Conservation (phyloP, 805 yeast species). For the Isabelozyma heimii region DNA sequence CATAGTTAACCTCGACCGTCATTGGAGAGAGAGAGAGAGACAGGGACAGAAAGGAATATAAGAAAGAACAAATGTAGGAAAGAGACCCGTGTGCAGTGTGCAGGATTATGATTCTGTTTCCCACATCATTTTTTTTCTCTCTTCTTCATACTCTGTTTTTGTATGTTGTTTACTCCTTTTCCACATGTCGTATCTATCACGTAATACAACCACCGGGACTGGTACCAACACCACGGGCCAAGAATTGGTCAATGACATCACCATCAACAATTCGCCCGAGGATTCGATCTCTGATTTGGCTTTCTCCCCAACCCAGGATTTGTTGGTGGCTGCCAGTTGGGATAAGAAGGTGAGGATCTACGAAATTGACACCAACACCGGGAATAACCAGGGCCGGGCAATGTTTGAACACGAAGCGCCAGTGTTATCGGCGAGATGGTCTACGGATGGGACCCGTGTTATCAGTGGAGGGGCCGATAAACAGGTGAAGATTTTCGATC, state of each 20-base stretch:
- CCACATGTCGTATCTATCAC: constrained; percentile 38
- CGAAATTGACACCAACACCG: constrained; percentile 71
- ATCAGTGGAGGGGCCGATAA: constrained; percentile 83
- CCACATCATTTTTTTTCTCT: not conserved
- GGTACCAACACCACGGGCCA: constrained; percentile 49
- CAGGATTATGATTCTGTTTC: not conserved
- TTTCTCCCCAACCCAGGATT: constrained; percentile 84
- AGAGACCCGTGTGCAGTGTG: not conserved
- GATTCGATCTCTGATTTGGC: constrained; percentile 83
- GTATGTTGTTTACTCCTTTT: not conserved
- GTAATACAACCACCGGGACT: constrained; percentile 16
- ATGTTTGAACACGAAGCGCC: constrained; percentile 88
- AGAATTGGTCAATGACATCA: constrained; percentile 68
- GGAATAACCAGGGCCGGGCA: constrained; percentile 84
- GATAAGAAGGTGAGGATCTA: constrained; percentile 92
- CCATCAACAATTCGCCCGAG: constrained; percentile 79
- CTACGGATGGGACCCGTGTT: constrained; percentile 82
- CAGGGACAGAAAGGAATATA: not conserved
- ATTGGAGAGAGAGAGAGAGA: not conserved
- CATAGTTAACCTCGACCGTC: not conserved
- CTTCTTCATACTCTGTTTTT: not conserved
- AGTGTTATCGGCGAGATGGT: constrained; percentile 79
- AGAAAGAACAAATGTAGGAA: not conserved
- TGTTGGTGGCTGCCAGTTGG: constrained; percentile 85
- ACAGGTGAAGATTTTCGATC: constrained; percentile 78